Base-by-base conservation (phyloP, 2,329 filamentous ascomycete species). In the Aspergillus caelatus region DNA sequence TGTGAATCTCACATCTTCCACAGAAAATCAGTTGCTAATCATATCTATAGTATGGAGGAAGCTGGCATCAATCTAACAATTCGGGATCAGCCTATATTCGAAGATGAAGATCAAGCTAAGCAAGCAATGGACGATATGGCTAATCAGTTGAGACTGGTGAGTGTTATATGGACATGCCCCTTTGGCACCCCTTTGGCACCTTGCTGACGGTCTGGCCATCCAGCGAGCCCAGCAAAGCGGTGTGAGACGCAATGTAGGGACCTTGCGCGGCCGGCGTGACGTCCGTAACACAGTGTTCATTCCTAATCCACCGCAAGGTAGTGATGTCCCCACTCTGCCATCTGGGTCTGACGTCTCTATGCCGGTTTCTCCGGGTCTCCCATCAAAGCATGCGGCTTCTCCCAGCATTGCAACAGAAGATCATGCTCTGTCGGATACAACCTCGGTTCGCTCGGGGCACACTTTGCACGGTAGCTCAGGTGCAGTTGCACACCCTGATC, bases 251-350 rank as follows among this genome's bases (percentile, higher is more conserved):
- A 91, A 88, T 71, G 81, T 86, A 16, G 90, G 91, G 53, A 97
- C 93, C 16, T 83, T 96, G 19, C 88, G 95, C 69, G 95, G 95
- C 58, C 90, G 95, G 65, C 87, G 95, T 74, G 94, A 98, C 75
- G 92, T 96, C 66, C 88, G 94, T 63, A 96, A 96, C 78, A 97
- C 94, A 1, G 89, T 97, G 60, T 94, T 95, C 73, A 84, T 94
- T 67, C 90, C 92, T 46, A 79, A 79, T 46, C 71, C 79, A 12
- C 70, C 71, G 12, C 76, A 78, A 43, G 78, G 80, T 60, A 69
- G 68, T 62, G 74, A 78, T 72, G 59, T 73, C 57, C 64, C 71
- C 60, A 60, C 68, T 67, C 57, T 72, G 50, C 59, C 75, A 69
- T 65, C 68, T 19, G 66, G 67, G 26, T 64, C 71, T 11, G 72